phyloP scores from a whole-genome alignment of 371 early-diverging fungal species.

The Mortierella sp. region DNA sequence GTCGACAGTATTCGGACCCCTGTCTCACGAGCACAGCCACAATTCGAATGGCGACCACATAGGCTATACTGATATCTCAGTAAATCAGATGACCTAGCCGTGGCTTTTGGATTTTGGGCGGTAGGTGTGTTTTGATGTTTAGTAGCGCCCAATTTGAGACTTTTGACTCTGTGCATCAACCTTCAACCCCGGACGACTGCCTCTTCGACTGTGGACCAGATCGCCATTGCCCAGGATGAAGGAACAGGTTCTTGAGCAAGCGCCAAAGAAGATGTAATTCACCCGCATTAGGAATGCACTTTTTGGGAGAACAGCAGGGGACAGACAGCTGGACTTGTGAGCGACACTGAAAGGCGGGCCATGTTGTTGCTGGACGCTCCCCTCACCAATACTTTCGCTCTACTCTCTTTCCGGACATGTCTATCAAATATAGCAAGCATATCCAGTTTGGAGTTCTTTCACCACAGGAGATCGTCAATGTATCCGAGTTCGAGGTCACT shows the following conservation, averaged over 20 bases:
- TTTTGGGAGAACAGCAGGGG: too few relatives aligned
- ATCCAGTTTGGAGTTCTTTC: conserved; percentile 93
- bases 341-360: too few relatives aligned
- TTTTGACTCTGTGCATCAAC: conserved; percentile 3
- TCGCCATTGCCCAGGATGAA: conserved; percentile 65
- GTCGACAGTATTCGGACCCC: not conserved
- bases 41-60: conserved; percentile 39
- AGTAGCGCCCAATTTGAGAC: not conserved
- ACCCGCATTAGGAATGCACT: too few relatives aligned
- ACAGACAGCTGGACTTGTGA: too few relatives aligned
- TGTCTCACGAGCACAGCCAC: not conserved
- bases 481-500: conserved; percentile 90
- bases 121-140: conserved; percentile 9
- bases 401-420: not conserved
- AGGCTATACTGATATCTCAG: conserved; percentile 10
- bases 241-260: conserved; percentile 81
- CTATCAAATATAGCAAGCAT: conserved; percentile 67
- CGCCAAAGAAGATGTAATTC: conserved; percentile 82
- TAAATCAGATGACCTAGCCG: conserved; percentile 1
- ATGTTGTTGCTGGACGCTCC: too few relatives aligned
- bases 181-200: conserved; percentile 10
- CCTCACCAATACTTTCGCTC: conserved; percentile 3
- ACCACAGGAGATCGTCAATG: conserved; percentile 82
- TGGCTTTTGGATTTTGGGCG: not conserved
- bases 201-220: conserved; percentile 14